Percentiles rank a stretch among this genome's conserved stretches.
phyloP scores from a whole-genome alignment of 495 filamentous ascomycete genomes.

The Neurospora terricola region DNA sequence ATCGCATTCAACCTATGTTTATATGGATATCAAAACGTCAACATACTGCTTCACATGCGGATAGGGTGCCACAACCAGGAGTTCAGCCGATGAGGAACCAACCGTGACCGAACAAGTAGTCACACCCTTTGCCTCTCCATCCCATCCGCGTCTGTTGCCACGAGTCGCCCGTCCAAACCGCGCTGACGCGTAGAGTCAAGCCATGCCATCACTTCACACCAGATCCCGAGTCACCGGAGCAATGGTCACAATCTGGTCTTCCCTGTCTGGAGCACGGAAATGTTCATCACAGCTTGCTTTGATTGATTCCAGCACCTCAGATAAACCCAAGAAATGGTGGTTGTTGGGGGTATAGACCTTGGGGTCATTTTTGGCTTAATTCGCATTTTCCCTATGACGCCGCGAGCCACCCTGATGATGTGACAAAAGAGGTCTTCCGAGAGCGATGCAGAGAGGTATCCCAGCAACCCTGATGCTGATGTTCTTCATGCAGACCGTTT shows the following conservation, averaged over 20 bases:
- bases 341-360: constrained; percentile 7
- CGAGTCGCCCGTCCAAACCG: not conserved
- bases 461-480: constrained; percentile 38
- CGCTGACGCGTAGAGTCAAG: not conserved
- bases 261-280: not conserved
- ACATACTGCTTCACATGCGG: not conserved
- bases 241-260: not conserved
- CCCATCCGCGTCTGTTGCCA: not conserved
- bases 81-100: not conserved
- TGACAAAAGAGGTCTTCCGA: constrained; percentile 44
- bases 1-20: not conserved
- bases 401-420: constrained; percentile 29
- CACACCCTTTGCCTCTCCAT: not conserved
- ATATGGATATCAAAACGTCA: not conserved
- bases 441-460: constrained; percentile 38
- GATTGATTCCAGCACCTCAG: not conserved
- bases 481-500: constrained; percentile 36
- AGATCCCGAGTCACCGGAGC: not conserved
- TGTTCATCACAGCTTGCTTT: not conserved
- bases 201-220: not conserved
- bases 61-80: not conserved
- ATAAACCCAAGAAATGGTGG: not conserved
- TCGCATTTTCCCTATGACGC: constrained; percentile 38
- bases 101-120: not conserved
- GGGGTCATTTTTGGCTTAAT: constrained; percentile 24